Conservation (phyloP, 306 rosid species). For the Dalbergia oliveri region DNA sequence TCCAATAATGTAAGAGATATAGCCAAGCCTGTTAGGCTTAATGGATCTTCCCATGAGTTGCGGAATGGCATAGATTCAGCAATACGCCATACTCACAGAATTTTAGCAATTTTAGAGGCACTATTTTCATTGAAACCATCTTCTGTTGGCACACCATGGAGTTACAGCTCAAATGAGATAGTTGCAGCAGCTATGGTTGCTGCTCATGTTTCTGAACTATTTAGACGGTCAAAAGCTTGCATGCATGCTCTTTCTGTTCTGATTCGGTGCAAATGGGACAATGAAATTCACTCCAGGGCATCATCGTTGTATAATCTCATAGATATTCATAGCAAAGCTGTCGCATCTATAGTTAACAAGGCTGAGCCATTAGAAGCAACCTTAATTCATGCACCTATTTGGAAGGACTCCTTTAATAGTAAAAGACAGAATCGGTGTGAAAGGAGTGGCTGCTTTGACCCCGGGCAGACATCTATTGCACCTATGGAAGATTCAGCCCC, state of each 20-base stretch:
- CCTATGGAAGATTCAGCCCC: conserved; percentile 49
- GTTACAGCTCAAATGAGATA: conserved; percentile 95
- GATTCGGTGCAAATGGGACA: conserved; percentile 94
- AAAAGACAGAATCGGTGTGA: conserved; percentile 60
- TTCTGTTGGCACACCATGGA: conserved; percentile 97
- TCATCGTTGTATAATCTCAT: conserved; percentile 91
- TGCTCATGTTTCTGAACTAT: conserved; percentile 94
- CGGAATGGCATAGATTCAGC: conserved; percentile 81
- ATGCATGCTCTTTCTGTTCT: conserved; percentile 92
- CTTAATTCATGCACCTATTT: conserved; percentile 63
- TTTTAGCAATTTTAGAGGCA: conserved; percentile 90
- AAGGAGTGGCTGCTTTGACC: conserved; percentile 59
- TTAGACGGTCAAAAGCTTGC: conserved; percentile 95
- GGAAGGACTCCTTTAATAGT: conserved; percentile 66
- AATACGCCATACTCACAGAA: conserved; percentile 85
- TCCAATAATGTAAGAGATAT: conserved; percentile 56
- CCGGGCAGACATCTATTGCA: conserved; percentile 59
- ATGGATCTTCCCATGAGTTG: conserved; percentile 70
- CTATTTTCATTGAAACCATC: conserved; percentile 91
- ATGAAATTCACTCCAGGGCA: conserved; percentile 85
- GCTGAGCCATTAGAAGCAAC: conserved; percentile 94
- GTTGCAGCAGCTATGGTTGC: conserved; percentile 99
- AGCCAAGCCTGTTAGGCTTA: conserved; percentile 64
- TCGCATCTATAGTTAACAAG: conserved; percentile 87
- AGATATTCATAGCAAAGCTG: conserved; percentile 92